phyloP scores from a whole-genome alignment of 108 stramenopile species.

The Fistulifera pelliculosa region DNA sequence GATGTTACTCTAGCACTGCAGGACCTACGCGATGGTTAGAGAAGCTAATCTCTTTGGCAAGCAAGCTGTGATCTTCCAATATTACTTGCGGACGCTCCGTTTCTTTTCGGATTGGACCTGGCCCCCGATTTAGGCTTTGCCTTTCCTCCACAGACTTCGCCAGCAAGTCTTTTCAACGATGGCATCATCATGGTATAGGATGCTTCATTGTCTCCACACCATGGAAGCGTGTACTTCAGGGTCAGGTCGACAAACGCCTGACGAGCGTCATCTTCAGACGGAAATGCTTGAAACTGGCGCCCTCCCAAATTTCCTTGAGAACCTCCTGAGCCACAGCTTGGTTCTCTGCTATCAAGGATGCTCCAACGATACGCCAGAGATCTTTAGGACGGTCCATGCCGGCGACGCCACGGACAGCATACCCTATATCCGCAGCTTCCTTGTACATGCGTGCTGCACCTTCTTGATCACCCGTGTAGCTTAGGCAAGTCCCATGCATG shows the following conservation, averaged over 20 bases:
- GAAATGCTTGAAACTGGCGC: background rate
- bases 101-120: no score
- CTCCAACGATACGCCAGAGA: conserved; percentile 4
- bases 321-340: conserved; percentile 1
- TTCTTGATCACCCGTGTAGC: background rate
- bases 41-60: no score
- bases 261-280: background rate
- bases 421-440: conserved; percentile 6
- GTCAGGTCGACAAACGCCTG: background rate
- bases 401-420: background rate
- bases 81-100: no score
- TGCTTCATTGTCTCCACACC: conserved; percentile 1
- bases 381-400: conserved; percentile 1
- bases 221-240: background rate
- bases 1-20: no score
- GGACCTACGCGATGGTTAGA: no score
- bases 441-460: background rate
- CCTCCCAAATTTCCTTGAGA: conserved; percentile 1
- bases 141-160: no score
- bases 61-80: no score
- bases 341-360: background rate
- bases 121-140: no score
- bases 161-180: no score
- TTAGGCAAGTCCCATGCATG: background rate
- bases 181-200: no score